These are phyloP conservation scores for Nothophaeocryptopus gaeumannii DNA, from an alignment of 2,329 filamentous ascomycete species.

Conservation along the genomic window DNA sequence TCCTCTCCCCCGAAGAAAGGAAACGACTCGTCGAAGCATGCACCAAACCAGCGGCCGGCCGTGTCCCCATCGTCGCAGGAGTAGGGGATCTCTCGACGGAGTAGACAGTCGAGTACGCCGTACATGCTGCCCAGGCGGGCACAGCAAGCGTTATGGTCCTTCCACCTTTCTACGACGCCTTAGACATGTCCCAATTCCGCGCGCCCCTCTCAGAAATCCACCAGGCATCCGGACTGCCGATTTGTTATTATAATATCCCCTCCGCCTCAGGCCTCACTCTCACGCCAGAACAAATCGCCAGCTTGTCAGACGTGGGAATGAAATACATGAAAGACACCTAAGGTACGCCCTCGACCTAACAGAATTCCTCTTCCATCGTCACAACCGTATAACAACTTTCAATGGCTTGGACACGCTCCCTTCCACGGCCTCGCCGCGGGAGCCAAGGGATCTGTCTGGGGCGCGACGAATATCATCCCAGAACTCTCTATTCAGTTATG, in stretches of 20 bases:
- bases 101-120: constrained; percentile 42
- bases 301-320: constrained; percentile 46
- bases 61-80: constrained; percentile 44
- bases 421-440: constrained; percentile 54
- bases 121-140: constrained; percentile 40
- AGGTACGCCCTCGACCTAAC: constrained; percentile 51
- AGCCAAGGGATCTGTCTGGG: constrained; percentile 52
- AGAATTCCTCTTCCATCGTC: constrained; percentile 48
- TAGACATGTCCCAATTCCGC: constrained; percentile 41
- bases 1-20: constrained; percentile 44
- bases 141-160: constrained; percentile 50
- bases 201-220: constrained; percentile 45
- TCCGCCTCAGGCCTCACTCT: constrained; percentile 46
- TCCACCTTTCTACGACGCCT: constrained; percentile 51
- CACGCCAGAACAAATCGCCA: constrained; percentile 44
- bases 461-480: constrained; percentile 51
- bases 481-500: constrained; percentile 50
- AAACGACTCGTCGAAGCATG: constrained; percentile 44
- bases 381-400: constrained; percentile 39
- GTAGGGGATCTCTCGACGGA: constrained; percentile 46
- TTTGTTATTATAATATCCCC: constrained; percentile 54
- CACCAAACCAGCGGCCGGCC: constrained; percentile 40
- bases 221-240: constrained; percentile 41
- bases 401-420: constrained; percentile 55
- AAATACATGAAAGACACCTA: constrained; percentile 54